Evolutionary conservation across 73 alveolate species (phyloP), one percentile per base, ranked within the genome.

Genomic region (Paramecium tetraurelia): DNA sequence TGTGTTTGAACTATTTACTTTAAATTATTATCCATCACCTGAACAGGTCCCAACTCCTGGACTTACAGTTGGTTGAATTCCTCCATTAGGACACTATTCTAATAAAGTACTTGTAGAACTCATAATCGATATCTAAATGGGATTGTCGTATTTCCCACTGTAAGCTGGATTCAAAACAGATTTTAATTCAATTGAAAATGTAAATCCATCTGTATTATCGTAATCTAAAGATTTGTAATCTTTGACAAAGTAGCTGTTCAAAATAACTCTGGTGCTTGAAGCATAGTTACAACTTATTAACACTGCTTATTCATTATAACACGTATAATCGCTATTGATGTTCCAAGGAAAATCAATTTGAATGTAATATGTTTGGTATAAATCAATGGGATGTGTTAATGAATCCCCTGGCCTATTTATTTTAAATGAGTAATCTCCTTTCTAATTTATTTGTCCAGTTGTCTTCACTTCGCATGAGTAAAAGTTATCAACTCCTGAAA

Each of bases 1-100:
- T 22, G 84, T 63, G 53, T 53, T 53, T 5, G 4, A 7, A 9
- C 84, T 63, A 63, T 63, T 63, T 31, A 63, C 50, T 63, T 63
- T 63, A 21, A 41, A 63, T 21, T 63, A 33, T 63, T 12, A 2
- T 2, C 84, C 84, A 63, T 63, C 84, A 2, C 84, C 84, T 31
- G 41, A 63, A 63, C 84, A 63, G 27, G 84, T 63, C 14, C 31
- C 84, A 3, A 41, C 29, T 27, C 84, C 84, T 31, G 84, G 84
- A 63, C 2, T 63, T 5, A 63, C 50, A 11, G 14, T 63, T 27
- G 84, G 84, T 14, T 63, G 46, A 63, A 27, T 29, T 27, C 84
- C 84, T 27, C 84, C 84, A 63, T 63, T 27, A 27, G 50, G 84
- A 27, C 84, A 63, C 48, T 63, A 63, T 63, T 63, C 84, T 63